Conservation (phyloP, 805 yeast species). For the Saitoella complicata region DNA sequence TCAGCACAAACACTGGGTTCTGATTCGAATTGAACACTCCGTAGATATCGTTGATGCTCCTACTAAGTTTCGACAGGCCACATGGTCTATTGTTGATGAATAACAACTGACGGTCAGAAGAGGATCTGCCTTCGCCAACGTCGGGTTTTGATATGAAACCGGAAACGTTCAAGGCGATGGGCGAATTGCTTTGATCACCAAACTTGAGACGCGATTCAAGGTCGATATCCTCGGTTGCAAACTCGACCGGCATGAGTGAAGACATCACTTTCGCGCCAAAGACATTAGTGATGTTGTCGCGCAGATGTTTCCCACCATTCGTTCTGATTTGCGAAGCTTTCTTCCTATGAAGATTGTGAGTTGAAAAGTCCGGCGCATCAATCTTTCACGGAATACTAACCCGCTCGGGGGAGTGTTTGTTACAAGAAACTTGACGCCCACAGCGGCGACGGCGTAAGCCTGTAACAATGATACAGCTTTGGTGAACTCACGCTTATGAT, state of each 20-base stretch:
- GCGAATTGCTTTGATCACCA: slow-evolving; percentile 6
- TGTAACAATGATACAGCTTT: slow-evolving; percentile 50
- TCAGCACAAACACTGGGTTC: slow-evolving; percentile 49
- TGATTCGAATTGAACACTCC: slow-evolving; percentile 56
- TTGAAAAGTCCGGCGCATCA: background rate
- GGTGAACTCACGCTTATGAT: slow-evolving; percentile 52
- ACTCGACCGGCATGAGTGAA: slow-evolving; percentile 37
- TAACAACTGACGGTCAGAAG: slow-evolving; percentile 59
- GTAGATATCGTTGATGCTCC: slow-evolving; percentile 57
- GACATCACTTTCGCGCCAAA: slow-evolving; percentile 53
- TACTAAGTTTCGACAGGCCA: slow-evolving; percentile 34
- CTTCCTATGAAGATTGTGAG: slow-evolving; percentile 25
- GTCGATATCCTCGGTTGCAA: slow-evolving; percentile 12
- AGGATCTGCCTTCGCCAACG: slow-evolving; percentile 59
- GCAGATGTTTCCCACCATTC: slow-evolving; percentile 31
- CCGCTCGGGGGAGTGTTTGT: slow-evolving; percentile 27
- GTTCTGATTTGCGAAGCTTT: slow-evolving; percentile 44
- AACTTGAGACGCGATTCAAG: slow-evolving; percentile 7
- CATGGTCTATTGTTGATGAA: slow-evolving; percentile 70
- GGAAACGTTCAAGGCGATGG: slow-evolving; percentile 19
- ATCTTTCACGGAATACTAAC: background rate
- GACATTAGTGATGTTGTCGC: slow-evolving; percentile 45
- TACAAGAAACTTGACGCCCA: slow-evolving; percentile 43
- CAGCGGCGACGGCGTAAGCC: slow-evolving; percentile 46
- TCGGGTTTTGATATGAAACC: slow-evolving; percentile 68